A percentile compares a stretch with the other conserved stretches of the same genome.
Evolutionary conservation across 2,329 filamentous ascomycete genomes (phyloP).

Genomic region (Aspergillus clavatus): DNA sequence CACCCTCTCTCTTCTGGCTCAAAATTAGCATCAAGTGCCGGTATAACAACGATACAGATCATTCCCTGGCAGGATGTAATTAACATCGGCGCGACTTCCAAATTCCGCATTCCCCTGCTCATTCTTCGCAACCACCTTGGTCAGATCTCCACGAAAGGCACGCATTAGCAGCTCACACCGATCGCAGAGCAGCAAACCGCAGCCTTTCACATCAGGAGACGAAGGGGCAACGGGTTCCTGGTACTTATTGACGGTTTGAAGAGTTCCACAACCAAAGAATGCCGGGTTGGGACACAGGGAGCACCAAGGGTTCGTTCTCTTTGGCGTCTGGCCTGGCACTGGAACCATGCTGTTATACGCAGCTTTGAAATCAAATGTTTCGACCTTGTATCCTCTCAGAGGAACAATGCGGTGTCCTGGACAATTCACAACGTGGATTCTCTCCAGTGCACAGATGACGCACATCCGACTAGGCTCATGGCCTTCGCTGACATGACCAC

Average conservation of each 20-base stretch:
- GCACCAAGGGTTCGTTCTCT: slow-evolving; percentile 33
- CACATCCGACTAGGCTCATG: slow-evolving; percentile 37
- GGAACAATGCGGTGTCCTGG: slow-evolving; percentile 25
- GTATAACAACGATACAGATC: slow-evolving; percentile 16
- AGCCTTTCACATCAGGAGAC: slow-evolving; percentile 16
- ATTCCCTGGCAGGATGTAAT: slow-evolving; percentile 20
- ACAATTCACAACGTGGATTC: slow-evolving; percentile 35
- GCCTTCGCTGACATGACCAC: slow-evolving; percentile 33
- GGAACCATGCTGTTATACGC: slow-evolving; percentile 24
- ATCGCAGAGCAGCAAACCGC: slow-evolving; percentile 29
- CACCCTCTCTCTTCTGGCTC: background rate
- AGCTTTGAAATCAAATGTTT: slow-evolving; percentile 18
- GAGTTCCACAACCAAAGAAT: slow-evolving; percentile 29
- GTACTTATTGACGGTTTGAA: slow-evolving; percentile 10
- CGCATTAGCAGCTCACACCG: slow-evolving; percentile 18
- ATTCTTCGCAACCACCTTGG: slow-evolving; percentile 13
- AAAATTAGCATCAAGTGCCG: background rate
- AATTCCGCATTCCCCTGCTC: slow-evolving; percentile 7
- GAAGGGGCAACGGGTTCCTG: slow-evolving; percentile 8
- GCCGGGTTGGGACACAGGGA: slow-evolving; percentile 39
- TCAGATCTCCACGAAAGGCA: slow-evolving; percentile 17
- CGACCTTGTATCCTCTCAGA: slow-evolving; percentile 15
- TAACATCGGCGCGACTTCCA: slow-evolving; percentile 24
- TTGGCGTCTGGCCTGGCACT: slow-evolving; percentile 11
- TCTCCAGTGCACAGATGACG: slow-evolving; percentile 29